Conservation (phyloP, 1,284 basidiomycete genomes). For the Apiotrichum domesticum region DNA sequence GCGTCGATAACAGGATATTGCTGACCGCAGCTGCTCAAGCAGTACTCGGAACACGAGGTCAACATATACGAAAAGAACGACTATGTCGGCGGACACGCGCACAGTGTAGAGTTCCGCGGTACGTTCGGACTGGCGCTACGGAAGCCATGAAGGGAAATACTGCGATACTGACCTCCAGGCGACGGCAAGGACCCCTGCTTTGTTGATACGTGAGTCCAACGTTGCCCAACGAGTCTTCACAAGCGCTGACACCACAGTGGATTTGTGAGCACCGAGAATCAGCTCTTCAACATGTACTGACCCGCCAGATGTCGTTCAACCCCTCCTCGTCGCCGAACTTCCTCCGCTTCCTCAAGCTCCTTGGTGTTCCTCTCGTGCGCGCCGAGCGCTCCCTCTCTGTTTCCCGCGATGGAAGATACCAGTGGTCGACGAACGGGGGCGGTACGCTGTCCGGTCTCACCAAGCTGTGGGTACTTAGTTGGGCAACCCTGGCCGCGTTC, state of each 20-base stretch:
- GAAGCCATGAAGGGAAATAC: too few relatives aligned
- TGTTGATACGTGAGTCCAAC: slow-evolving; percentile 59
- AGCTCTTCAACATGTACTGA: not conserved
- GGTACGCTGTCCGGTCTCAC: slow-evolving; percentile 22
- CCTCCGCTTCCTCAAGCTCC: slow-evolving; percentile 59
- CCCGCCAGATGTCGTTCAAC: slow-evolving; percentile 66
- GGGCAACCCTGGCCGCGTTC: too few relatives aligned
- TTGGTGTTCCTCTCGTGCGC: slow-evolving; percentile 53
- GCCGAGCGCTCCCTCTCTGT: slow-evolving; percentile 77
- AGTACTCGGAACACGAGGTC: slow-evolving; percentile 70
- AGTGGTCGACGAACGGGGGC: not conserved
- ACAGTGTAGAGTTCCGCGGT: slow-evolving; percentile 60
- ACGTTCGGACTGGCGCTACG: slow-evolving; percentile 4
- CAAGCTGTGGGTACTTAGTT: slow-evolving; percentile 47
- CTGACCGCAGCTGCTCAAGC: slow-evolving; percentile 57
- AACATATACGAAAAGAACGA: slow-evolving; percentile 68
- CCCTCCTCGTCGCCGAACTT: slow-evolving; percentile 76
- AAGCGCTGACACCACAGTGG: slow-evolving; percentile 19
- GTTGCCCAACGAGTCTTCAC: too few relatives aligned
- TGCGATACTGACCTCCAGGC: slow-evolving; percentile 19
- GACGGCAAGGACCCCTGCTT: slow-evolving; percentile 51
- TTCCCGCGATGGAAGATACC: slow-evolving; percentile 52
- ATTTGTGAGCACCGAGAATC: slow-evolving; percentile 35
- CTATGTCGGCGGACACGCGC: slow-evolving; percentile 70
- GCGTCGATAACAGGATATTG: not conserved